Evolutionary conservation across 108 stramenopile genomes (phyloP), one percentile per base, ranked within the genome.

Genomic region (Phaeodactylum tricornutum): DNA sequence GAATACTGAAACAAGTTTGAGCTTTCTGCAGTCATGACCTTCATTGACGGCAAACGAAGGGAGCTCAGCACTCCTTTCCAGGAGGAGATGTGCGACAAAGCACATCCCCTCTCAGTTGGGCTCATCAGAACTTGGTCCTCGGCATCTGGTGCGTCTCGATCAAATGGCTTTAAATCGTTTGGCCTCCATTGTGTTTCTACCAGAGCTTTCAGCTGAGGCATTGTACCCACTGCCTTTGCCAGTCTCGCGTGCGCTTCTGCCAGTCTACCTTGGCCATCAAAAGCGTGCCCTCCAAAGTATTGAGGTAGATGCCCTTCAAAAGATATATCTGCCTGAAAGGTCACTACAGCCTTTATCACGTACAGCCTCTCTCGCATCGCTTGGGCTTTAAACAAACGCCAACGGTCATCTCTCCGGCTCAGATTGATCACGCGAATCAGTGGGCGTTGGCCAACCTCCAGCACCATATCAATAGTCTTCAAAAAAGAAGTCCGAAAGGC

Each of bases 121-220:
- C 69, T 79, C 12, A 61, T 62, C 15, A 43, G 37, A n/a, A 77
- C 78, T 30, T 62, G 39, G 11, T 56, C 53, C 6, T 65, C 73
- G 30, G 58, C 60, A 26, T 60, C 59, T n/a, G 60, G 50, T 21
- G 87, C 87, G 49, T 81, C 43, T 33, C 27, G 64, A 45, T 90
- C 87, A 50, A 90, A 85, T 30, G 77, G 70, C 53, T 64, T 56
- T 40, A 90, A 53, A 43, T 90, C 81, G 8, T 67, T 56, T 17
- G 87, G 87, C 27, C 76, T 57, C 87, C 87, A 90, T 34, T 68
- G 62, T 7, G 60, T 44, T 15, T 27, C 21, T 7, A 90, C 79
- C 8, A 78, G 63, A 26, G 62, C 43, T n/a, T 72, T 42, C 42
- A 84, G 50, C 2, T 34, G 29, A 1, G 23, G 22, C 20, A 27